A percentile compares a stretch with the other conserved stretches of the same genome.
These are phyloP conservation scores for Pulveroboletus ravenelii DNA, from an alignment of 768 basidiomycete genomes.

Conservation along the genomic window DNA sequence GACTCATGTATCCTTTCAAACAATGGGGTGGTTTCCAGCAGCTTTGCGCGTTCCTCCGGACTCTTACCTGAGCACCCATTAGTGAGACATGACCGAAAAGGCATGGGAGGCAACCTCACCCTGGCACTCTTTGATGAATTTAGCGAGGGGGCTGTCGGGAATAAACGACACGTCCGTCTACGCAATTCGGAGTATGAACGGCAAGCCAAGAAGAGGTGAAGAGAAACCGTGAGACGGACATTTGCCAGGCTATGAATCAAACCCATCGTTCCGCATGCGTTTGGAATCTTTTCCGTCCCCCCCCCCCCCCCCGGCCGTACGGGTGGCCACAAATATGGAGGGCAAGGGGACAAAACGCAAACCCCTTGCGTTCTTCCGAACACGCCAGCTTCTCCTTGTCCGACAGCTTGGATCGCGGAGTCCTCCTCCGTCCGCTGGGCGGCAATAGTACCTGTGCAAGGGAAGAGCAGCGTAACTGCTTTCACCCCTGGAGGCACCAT, in stretches of 20 bases:
- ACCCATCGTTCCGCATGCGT: constrained; percentile 88
- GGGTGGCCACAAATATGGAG: background rate
- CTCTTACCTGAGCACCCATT: constrained; percentile 46
- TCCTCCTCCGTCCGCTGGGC: constrained; percentile 57
- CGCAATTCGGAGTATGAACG: constrained; percentile 1
- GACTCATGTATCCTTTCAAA: constrained; percentile 76
- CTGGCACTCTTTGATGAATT: constrained; percentile 62
- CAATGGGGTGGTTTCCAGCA: constrained; percentile 70
- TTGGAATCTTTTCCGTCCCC: constrained; percentile 50
- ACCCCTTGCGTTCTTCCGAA: constrained; percentile 92
- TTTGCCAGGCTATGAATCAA: constrained; percentile 81
- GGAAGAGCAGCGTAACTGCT: constrained; percentile 85
- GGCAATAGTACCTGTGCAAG: constrained; percentile 52
- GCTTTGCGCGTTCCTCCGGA: constrained; percentile 66
- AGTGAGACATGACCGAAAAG: background rate
- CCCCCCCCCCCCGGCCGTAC: background rate
- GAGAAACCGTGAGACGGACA: constrained; percentile 37
- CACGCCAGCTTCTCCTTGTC: constrained; percentile 48
- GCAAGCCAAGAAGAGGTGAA: background rate
- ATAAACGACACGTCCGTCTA: constrained; percentile 55
- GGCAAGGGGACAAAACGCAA: constrained; percentile 11
- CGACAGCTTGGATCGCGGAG: constrained; percentile 42
- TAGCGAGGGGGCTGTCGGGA: constrained; percentile 55
- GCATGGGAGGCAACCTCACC: constrained; percentile 34
- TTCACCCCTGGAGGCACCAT: constrained; percentile 72